Evolutionary conservation across 2,329 filamentous ascomycete genomes (phyloP), one percentile per base, ranked within the genome.

Genomic region (Diaporthe eres): DNA sequence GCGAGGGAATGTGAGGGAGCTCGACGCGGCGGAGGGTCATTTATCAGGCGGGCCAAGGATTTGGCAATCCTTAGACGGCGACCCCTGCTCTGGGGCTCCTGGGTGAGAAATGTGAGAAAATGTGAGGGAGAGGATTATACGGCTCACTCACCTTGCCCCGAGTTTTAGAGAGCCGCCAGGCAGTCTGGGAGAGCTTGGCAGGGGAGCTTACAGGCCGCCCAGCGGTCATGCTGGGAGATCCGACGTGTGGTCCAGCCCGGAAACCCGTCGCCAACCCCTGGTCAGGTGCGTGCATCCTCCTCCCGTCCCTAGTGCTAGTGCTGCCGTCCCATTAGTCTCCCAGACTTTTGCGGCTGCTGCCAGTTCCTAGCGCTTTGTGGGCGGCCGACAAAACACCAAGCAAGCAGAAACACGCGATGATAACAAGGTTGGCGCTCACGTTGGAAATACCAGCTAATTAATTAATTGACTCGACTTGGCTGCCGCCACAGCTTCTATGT

Each of bases 381-480:
- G 63, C 63, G 63, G 63, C 44, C 28, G 44, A 68, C 44, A 39
- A 68, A 53, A 68, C 65, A 68, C 47, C 65, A 68, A 39, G 31
- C 34, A n/a, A 19, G 28, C 65, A 31, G 65, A 70, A 70, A 70
- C 47, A 55, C 47, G 49, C 65, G 65, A 70, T 55, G 17, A 42
- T 22, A 25, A 55, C 34, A 28, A 53, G 47, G 22, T 53, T 68
- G 63, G 63, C 63, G 47, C 63, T 53, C 47, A 68, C 47, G 63
- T 68, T 53, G 47, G 47, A 22, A 51, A 53, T 28, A 42, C 22
- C 47, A 53, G 47, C 47, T 53, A 28, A 53, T 25, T 39, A 2
- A 51, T 37, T 12, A 10, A 37, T n/a, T 2, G 57, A 19, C 4
- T 37, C 25, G 44, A 15, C 47, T 28, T 39, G 63, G 31, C 31